Evolutionary conservation across 148 eudicot genomes (phyloP).

Genomic region (Pouteria glomerata): DNA sequence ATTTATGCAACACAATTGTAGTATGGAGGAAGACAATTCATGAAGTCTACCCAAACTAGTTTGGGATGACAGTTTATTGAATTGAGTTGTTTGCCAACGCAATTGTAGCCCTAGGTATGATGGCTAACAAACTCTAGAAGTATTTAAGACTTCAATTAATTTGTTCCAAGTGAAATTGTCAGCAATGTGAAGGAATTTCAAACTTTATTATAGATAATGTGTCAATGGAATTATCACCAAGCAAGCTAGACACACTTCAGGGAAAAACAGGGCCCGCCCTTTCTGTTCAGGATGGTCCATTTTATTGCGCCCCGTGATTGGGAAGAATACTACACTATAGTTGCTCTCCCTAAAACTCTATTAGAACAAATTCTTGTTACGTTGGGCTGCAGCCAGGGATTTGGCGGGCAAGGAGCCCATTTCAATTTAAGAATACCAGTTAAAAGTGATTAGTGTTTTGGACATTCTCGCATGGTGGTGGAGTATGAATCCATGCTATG

Average conservation of each 20-base stretch:
- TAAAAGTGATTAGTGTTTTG: not conserved
- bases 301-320: not conserved
- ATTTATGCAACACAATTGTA: not conserved
- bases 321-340: not conserved
- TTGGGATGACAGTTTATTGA: not conserved
- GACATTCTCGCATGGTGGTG: not conserved
- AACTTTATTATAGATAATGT: not conserved
- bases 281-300: not conserved
- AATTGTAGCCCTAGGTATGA: not conserved
- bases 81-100: not conserved
- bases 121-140: not conserved
- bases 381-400: not conserved
- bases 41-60: not conserved
- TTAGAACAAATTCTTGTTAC: not conserved
- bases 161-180: not conserved
- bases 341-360: not conserved
- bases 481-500: not conserved
- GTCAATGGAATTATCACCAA: not conserved
- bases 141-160: not conserved
- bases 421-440: not conserved
- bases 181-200: not conserved
- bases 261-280: not conserved
- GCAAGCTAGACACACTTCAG: not conserved
- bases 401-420: too few species aligned
- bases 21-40: not conserved